Conservation (phyloP, 805 yeast species). For the Candida hispaniensis region DNA sequence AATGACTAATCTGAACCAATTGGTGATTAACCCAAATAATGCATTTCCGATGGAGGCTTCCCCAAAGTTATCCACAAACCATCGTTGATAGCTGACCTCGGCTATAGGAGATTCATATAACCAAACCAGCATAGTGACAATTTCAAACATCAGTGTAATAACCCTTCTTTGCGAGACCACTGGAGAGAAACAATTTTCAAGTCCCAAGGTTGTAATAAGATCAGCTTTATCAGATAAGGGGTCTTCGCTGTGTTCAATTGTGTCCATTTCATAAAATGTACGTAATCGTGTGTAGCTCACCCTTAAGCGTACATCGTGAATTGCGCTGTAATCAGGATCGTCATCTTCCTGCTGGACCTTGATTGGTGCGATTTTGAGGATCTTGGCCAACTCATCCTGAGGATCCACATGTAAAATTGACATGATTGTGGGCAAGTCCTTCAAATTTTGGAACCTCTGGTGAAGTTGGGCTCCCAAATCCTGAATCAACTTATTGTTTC, state of each 20-base stretch:
- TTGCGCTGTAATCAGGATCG: conserved; percentile 3
- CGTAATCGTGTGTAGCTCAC: conserved; percentile 10
- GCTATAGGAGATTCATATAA: conserved; percentile 3
- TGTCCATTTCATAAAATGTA: conserved; percentile 14
- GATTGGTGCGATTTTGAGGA: too few species aligned
- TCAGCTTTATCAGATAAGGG: conserved; percentile 9
- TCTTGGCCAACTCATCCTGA: conserved; percentile 3
- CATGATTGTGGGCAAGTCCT: too few species aligned
- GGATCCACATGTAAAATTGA: conserved; percentile 6
- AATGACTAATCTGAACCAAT: conserved; percentile 14
- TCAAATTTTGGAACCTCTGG: too few species aligned
- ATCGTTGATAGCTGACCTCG: conserved; percentile 5
- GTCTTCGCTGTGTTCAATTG: conserved; percentile 10
- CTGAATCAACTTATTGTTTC: conserved; percentile 8
- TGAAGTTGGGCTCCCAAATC: conserved; percentile 8
- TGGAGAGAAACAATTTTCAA: conserved; percentile 7
- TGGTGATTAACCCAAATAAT: conserved; percentile 7
- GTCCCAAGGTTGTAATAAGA: conserved; percentile 4
- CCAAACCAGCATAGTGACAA: conserved; percentile 12
- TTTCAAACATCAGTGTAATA: conserved; percentile 7
- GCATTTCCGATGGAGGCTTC: conserved; percentile 12
- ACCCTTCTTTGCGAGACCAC: conserved; percentile 12
- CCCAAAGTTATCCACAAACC: conserved; percentile 8
- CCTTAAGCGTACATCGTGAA: conserved; percentile 13
- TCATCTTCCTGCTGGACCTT: conserved; percentile 4